Conservation (phyloP, 768 basidiomycete genomes). For the Tricholoma saponaceum region DNA sequence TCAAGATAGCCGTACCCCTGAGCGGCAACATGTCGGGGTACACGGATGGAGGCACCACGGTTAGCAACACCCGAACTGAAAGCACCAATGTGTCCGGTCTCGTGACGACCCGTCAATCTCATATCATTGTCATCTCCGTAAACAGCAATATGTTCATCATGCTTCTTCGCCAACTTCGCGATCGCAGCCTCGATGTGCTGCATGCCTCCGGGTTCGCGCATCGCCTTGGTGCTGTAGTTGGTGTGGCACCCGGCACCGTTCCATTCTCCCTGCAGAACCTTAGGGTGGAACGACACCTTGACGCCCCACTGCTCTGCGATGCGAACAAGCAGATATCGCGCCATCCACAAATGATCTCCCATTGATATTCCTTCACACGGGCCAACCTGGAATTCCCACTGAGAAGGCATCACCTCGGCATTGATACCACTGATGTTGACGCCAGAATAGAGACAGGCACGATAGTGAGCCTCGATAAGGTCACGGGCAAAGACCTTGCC, state of each 20-base stretch:
- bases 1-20: conserved; percentile 96
- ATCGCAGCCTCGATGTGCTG: conserved; percentile 90
- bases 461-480: conserved; percentile 98
- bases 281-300: conserved; percentile 99
- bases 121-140: conserved; percentile 98
- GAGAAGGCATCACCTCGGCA: conserved; percentile 99
- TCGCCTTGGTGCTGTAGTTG: conserved; percentile 93
- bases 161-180: conserved; percentile 86
- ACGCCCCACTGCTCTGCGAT: conserved; percentile 97
- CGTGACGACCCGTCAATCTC: conserved; percentile 93
- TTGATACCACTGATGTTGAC: conserved; percentile 99
- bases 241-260: conserved; percentile 99
- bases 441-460: conserved; percentile 90
- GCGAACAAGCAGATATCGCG: conserved; percentile 92
- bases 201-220: conserved; percentile 94
- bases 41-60: conserved; percentile 95
- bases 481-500: conserved; percentile 99
- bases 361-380: conserved; percentile 97
- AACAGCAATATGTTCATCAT: conserved; percentile 93
- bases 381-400: conserved; percentile 99
- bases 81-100: conserved; percentile 89
- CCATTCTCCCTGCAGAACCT: conserved; percentile 96
- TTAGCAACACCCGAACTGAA: conserved; percentile 97
- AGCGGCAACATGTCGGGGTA: conserved; percentile 88
- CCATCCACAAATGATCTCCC: conserved; percentile 99